Conservation (phyloP, 805 yeast genomes). For the Kazachstania bromeliacearum region DNA sequence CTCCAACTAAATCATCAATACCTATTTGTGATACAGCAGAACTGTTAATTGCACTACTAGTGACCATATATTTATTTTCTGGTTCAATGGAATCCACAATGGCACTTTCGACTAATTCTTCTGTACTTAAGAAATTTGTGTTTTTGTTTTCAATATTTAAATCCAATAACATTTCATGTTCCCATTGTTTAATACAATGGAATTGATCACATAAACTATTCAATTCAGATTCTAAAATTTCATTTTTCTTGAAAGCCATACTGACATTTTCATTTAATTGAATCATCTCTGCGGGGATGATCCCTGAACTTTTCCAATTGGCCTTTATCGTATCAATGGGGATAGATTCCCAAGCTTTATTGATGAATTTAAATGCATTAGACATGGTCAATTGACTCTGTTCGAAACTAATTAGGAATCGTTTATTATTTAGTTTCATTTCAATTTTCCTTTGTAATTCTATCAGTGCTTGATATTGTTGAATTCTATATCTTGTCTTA, state of each 20-base stretch:
- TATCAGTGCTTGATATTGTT: constrained; percentile 39
- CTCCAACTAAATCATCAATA: constrained; percentile 7
- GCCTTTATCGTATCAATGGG: constrained; percentile 31
- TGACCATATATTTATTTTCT: constrained; percentile 4
- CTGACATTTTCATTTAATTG: constrained; percentile 23
- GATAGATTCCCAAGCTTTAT: constrained; percentile 44
- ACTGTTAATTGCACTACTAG: constrained; percentile 1
- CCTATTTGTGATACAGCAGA: constrained; percentile 5
- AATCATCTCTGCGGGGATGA: constrained; percentile 30
- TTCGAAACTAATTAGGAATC: constrained; percentile 23
- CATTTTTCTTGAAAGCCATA: constrained; percentile 30
- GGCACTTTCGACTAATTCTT: constrained; percentile 53
- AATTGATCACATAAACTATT: constrained; percentile 36
- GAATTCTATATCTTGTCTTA: constrained; percentile 46
- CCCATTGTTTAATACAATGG: constrained; percentile 51
- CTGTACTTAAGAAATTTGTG: constrained; percentile 44
- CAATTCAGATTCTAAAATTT: constrained; percentile 34
- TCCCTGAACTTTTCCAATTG: constrained; percentile 37
- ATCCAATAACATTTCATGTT: constrained; percentile 43
- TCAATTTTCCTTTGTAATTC: constrained; percentile 20
- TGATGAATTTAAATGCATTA: constrained; percentile 50
- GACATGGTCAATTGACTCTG: constrained; percentile 43
- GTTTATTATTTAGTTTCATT: constrained; percentile 9
- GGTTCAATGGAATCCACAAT: constrained; percentile 39
- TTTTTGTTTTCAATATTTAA: constrained; percentile 36